phyloP scores from a whole-genome alignment of 176 grass and related monocot species.

The Triticum dicoccoides region DNA sequence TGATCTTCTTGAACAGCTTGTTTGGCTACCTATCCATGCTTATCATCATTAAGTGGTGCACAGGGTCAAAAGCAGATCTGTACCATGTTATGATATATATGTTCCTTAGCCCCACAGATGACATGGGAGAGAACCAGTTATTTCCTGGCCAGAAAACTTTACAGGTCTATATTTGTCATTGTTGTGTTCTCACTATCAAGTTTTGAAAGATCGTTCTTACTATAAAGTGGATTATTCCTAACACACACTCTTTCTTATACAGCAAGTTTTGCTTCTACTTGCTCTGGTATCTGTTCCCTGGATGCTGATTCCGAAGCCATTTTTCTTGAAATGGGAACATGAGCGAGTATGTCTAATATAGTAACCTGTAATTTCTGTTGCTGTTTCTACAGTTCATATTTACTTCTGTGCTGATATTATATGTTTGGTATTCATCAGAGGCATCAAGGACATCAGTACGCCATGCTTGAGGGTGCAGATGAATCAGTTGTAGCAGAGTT shows the following conservation, averaged over 20 bases:
- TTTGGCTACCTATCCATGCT: conserved; percentile 94
- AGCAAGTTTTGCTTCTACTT: conserved; percentile 75
- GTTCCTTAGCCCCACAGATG: conserved; percentile 90
- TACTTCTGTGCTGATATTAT: conserved; percentile 33
- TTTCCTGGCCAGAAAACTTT: conserved; percentile 83
- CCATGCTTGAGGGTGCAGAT: conserved; percentile 51
- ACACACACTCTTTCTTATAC: background rate
- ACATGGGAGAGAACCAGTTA: conserved; percentile 88
- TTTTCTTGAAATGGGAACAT: conserved; percentile 82
- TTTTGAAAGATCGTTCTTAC: too few species aligned
- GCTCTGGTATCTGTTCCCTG: conserved; percentile 86
- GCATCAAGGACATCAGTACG: conserved; percentile 71
- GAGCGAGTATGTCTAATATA: conserved; percentile 45
- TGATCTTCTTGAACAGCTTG: conserved; percentile 93
- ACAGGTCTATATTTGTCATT: conserved; percentile 53
- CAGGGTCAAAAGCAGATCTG: conserved; percentile 77
- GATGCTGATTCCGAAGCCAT: conserved; percentile 94
- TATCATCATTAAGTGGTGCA: conserved; percentile 94
- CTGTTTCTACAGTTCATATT: conserved; percentile 22
- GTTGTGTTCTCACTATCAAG: background rate
- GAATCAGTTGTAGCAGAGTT: conserved; percentile 67
- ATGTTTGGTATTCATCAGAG: conserved; percentile 51
- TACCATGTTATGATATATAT: conserved; percentile 99
- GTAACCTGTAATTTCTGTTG: background rate
- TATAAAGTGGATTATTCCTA: background rate